phyloP scores from a whole-genome alignment of 164 flowering plant genomes.

The Dillenia suffruticosa region DNA sequence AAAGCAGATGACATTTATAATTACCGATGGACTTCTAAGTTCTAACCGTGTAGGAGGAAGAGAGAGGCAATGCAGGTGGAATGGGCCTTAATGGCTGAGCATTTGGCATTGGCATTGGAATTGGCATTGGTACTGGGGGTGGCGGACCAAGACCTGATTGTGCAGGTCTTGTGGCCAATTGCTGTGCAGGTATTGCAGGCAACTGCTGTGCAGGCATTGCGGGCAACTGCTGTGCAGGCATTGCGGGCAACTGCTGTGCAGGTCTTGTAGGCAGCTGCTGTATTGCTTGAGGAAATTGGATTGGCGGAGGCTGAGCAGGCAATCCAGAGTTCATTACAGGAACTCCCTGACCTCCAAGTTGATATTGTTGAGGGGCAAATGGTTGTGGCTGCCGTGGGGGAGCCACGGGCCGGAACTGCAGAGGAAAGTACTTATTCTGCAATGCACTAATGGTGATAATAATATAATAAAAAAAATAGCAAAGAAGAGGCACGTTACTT shows the following conservation, averaged over 20 bases:
- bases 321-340: constrained; percentile 40
- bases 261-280: constrained; percentile 69
- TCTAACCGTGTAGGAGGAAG: constrained; percentile 75
- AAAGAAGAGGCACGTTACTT: constrained; percentile 28
- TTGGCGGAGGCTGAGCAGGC: constrained; percentile 49
- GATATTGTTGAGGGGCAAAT: constrained; percentile 59
- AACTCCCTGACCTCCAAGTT: constrained; percentile 50
- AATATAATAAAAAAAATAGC: not conserved
- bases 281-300: constrained; percentile 65
- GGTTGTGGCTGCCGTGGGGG: constrained; percentile 62
- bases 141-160: constrained; percentile 42
- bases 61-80: constrained; percentile 40
- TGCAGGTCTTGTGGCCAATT: constrained; percentile 27
- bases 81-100: constrained; percentile 48
- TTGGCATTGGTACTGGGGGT: constrained; percentile 34
- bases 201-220: no score
- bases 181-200: constrained; percentile 14
- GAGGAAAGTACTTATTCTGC: not conserved
- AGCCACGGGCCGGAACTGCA: constrained; percentile 70
- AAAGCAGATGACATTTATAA: no score
- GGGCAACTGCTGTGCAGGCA: no score
- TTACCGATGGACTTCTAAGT: not conserved
- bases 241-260: constrained; percentile 17
- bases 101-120: constrained; percentile 49
- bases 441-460: not conserved